phyloP scores from a whole-genome alignment of 1,139 yeast genomes.

The Candida neerlandica region DNA sequence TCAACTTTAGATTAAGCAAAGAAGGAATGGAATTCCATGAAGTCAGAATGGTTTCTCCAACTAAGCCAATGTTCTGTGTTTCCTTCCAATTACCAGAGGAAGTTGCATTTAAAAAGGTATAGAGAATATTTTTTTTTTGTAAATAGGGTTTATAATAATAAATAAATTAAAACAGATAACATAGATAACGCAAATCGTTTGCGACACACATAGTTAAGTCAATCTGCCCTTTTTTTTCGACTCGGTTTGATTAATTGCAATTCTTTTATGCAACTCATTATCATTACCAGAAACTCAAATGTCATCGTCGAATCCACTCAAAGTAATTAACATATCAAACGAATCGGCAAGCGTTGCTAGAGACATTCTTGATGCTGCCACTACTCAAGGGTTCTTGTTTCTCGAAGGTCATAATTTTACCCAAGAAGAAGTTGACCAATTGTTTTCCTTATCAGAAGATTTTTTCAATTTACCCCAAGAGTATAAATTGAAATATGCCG shows the following conservation, averaged over 20 bases:
- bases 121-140: not conserved
- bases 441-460: slow-evolving; percentile 55
- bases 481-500: slow-evolving; percentile 49
- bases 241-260: not conserved
- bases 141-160: not conserved
- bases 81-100: slow-evolving; percentile 75
- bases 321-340: slow-evolving; percentile 58
- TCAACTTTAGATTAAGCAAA: slow-evolving; percentile 52
- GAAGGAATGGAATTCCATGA: slow-evolving; percentile 64
- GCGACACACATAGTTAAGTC: not conserved
- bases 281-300: slow-evolving; percentile 17
- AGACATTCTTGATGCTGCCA: slow-evolving; percentile 58
- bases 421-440: slow-evolving; percentile 54
- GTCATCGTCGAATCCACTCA: slow-evolving; percentile 41
- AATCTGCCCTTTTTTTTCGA: not conserved
- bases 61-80: slow-evolving; percentile 94
- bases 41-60: slow-evolving; percentile 94
- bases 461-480: slow-evolving; percentile 57
- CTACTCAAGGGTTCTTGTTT: slow-evolving; percentile 69
- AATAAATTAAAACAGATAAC: not conserved
- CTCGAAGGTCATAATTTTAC: slow-evolving; percentile 73
- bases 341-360: slow-evolving; percentile 48
- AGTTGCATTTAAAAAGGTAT: slow-evolving; percentile 58
- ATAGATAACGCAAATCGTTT: no score
- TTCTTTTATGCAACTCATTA: not conserved